Base-by-base conservation (phyloP, 805 yeast species). In the Wickerhamiella brachini region DNA sequence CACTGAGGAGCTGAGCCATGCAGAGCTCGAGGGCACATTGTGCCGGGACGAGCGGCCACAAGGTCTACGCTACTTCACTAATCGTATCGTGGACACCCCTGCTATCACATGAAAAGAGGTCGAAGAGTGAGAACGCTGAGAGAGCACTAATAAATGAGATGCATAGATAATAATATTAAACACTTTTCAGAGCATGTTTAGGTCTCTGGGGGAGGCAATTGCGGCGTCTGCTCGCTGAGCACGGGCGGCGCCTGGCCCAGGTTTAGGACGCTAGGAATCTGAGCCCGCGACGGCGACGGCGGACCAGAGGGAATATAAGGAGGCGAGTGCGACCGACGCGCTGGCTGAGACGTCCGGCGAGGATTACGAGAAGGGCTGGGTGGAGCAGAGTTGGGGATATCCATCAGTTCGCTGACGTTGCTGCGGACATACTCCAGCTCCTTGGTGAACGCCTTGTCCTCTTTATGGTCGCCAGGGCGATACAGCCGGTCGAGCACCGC, bases 351-450 rank as follows among this genome's bases (percentile, higher is more conserved):
- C 42, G 50, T 47, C 10, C 20, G 20, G 20, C 41, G 41, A 15
- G 41, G 9, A 17, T 37, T 7, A 20, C 43, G 45, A 9, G 26
- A 34, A 20, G 49, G 54, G 45, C 48, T 50, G n/a, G 53, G 47
- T 6, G 56, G 48, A 13, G 48, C 43, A 12, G 54, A 39, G 49
- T 49, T 38, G 24, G 21, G 44, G 43, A 53, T 49, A 42, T 54
- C 56, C 6, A 64, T 65, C 31, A 66, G 55, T 15, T 56, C 59
- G 7, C 79, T 80, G 49, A 90, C 84, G 56, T 85, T 85, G 53
- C 77, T 78, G 45, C 86, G 72, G 31, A 93, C 80, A 65, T 83
- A 93, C 51, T 79, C 84, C 59, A 83, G 80, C 65, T 93, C 98
- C 51, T 83, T 90, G 39, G 75, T 70, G 61, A 86, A 81, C 26